These are phyloP conservation scores for Mycena polygramma DNA, from an alignment of 768 basidiomycete species.

Conservation along the genomic window DNA sequence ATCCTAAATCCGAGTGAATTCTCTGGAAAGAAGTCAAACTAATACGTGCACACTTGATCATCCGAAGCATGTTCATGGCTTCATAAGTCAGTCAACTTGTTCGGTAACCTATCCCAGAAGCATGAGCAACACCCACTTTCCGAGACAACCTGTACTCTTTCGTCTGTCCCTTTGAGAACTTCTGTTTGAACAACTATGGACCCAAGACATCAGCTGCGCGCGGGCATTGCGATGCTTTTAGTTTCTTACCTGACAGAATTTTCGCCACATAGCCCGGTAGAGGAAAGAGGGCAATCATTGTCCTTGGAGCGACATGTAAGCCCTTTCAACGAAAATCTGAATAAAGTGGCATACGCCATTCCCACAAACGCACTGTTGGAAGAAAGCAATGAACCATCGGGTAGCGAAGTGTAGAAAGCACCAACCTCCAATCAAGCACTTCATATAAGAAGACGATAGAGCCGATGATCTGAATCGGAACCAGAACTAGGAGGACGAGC, in stretches of 20 bases:
- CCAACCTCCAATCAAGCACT: conserved; percentile 64
- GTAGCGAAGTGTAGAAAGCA: not conserved
- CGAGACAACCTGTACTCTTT: conserved; percentile 70
- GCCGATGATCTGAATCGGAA: conserved; percentile 55
- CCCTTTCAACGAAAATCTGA: too few species aligned
- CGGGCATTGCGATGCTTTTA: too few species aligned
- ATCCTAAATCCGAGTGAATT: conserved; percentile 42
- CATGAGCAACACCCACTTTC: conserved; percentile 62
- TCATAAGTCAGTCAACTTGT: too few species aligned
- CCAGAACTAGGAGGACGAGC: conserved; percentile 3
- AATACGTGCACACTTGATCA: conserved; percentile 65
- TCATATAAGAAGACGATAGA: conserved; percentile 58
- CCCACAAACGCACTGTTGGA: conserved; percentile 66
- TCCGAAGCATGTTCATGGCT: conserved; percentile 70
- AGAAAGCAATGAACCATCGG: not conserved
- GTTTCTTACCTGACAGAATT: conserved; percentile 54
- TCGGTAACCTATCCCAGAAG: too few species aligned
- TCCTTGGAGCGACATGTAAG: not conserved
- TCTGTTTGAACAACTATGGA: conserved; percentile 57
- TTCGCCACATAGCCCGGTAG: conserved; percentile 70
- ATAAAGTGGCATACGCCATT: conserved; percentile 45
- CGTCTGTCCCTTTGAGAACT: conserved; percentile 70
- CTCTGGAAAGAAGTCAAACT: too few species aligned
- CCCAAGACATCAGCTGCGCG: too few species aligned
- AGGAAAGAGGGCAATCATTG: conserved; percentile 56